Conservation (phyloP, 139 green algal genomes). For the Chlamydomonas sphaeroides region DNA sequence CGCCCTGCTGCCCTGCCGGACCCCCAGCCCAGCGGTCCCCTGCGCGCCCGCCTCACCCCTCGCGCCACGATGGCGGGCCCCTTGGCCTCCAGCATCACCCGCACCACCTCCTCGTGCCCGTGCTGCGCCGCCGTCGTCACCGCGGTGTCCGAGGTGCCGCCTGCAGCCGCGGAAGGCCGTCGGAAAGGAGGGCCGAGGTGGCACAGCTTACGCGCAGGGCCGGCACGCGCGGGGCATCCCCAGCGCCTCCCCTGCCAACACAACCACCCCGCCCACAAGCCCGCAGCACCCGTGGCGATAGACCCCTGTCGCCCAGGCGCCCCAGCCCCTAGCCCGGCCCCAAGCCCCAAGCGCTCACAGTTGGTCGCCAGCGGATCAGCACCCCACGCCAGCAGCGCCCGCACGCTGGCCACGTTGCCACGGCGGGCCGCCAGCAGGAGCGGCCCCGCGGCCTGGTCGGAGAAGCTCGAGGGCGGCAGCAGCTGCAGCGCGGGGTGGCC, state of each 20-base stretch:
- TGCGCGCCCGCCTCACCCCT: background rate
- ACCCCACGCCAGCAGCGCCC: constrained; percentile 17
- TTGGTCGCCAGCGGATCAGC: background rate
- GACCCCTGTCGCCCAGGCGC: background rate
- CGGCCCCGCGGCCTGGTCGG: constrained; percentile 2
- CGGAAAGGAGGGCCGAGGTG: background rate
- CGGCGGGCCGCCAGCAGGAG: constrained; percentile 9
- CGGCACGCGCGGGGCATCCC: no score
- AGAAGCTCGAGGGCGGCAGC: background rate
- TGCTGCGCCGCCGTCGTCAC: background rate
- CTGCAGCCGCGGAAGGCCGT: background rate
- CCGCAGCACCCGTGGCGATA: background rate
- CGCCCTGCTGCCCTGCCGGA: no score
- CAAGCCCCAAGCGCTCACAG: background rate
- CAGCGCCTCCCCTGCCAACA: background rate
- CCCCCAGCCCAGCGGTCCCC: background rate
- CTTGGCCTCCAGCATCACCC: background rate
- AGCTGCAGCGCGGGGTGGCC: background rate
- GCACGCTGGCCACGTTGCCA: background rate
- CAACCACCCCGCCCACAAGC: background rate
- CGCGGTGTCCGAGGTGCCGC: background rate
- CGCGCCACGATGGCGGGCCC: background rate
- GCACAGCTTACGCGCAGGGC: background rate
- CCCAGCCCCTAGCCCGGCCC: background rate
- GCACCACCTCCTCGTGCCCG: constrained; percentile 18